Conservation (phyloP, 2,329 filamentous ascomycete genomes). For the Teratosphaeriaceae sp. region DNA sequence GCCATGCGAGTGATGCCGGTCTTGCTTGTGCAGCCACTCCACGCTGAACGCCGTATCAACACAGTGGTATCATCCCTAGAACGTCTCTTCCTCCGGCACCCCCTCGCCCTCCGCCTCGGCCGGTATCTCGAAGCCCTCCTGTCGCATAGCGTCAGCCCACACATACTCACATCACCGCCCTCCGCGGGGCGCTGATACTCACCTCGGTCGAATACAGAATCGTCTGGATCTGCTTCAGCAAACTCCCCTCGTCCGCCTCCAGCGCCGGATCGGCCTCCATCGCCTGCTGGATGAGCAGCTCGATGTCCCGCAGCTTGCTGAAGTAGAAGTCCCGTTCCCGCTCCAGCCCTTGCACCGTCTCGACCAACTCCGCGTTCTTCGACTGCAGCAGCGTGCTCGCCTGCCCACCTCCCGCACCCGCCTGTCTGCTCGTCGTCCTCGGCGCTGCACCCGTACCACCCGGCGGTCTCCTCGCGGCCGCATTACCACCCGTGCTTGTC, state of each 20-base stretch:
- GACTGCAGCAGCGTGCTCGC: constrained; percentile 67
- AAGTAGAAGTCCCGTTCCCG: constrained; percentile 99
- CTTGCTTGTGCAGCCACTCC: neutral
- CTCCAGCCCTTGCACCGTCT: constrained; percentile 90
- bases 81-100: constrained; percentile 70
- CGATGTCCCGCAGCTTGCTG: constrained; percentile 95
- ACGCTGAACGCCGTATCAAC: constrained; percentile 1
- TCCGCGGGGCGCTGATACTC: constrained; percentile 19
- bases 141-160: neutral
- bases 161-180: constrained; percentile 4
- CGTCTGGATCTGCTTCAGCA: constrained; percentile 92
- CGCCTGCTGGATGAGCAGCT: constrained; percentile 86
- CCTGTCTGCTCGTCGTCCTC: constrained; percentile 39
- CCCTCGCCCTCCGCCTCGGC: constrained; percentile 58
- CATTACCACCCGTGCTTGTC: constrained; percentile 40
- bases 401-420: constrained; percentile 37
- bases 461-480: constrained; percentile 34
- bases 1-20: neutral
- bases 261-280: constrained; percentile 88
- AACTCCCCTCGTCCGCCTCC: constrained; percentile 85
- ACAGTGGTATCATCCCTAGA: constrained; percentile 37
- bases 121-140: constrained; percentile 73
- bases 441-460: constrained; percentile 44
- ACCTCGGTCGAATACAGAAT: constrained; percentile 96
- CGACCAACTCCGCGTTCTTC: constrained; percentile 85